Evolutionary conservation across 1,139 yeast genomes (phyloP).

Genomic region (Yamadazyma triangularis): DNA sequence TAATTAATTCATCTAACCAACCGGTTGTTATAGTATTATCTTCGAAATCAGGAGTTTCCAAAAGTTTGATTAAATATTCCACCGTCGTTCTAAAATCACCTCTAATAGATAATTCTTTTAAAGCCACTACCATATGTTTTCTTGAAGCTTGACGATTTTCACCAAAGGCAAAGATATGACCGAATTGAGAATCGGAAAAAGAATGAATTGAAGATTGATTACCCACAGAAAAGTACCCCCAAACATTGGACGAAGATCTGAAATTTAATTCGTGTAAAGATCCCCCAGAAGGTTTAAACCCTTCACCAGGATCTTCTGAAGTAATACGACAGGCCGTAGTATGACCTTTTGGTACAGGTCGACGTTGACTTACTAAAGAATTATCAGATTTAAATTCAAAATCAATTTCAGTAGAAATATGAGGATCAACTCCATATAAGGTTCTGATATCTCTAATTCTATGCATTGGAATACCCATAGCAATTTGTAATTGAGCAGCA

Average conservation of each 20-base stretch:
- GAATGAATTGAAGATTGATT: slow-evolving; percentile 97
- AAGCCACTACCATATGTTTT: slow-evolving; percentile 97
- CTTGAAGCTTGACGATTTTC: slow-evolving; percentile 97
- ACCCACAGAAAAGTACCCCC: slow-evolving; percentile 99
- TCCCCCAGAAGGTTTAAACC: slow-evolving; percentile 98
- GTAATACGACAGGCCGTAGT: slow-evolving; percentile 99
- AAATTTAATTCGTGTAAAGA: slow-evolving; percentile 92
- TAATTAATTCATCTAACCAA: slow-evolving; percentile 94
- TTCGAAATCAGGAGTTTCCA: slow-evolving; percentile 96
- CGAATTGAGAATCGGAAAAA: slow-evolving; percentile 96
- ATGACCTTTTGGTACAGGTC: slow-evolving; percentile 95
- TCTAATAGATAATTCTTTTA: slow-evolving; percentile 91
- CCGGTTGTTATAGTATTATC: slow-evolving; percentile 96
- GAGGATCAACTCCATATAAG: slow-evolving; percentile 94
- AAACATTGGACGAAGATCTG: slow-evolving; percentile 93
- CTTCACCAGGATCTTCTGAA: slow-evolving; percentile 98
- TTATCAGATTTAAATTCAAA: slow-evolving; percentile 77
- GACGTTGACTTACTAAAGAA: slow-evolving; percentile 75
- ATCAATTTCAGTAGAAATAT: slow-evolving; percentile 84
- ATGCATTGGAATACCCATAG: slow-evolving; percentile 98
- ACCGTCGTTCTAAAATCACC: slow-evolving; percentile 99
- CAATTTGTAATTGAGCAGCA: slow-evolving; percentile 96
- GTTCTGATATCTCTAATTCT: slow-evolving; percentile 89
- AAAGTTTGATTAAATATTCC: slow-evolving; percentile 87
- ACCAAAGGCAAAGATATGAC: slow-evolving; percentile 98